phyloP scores from a whole-genome alignment of 768 basidiomycete species.

The Strobilomyces dryophilus region DNA sequence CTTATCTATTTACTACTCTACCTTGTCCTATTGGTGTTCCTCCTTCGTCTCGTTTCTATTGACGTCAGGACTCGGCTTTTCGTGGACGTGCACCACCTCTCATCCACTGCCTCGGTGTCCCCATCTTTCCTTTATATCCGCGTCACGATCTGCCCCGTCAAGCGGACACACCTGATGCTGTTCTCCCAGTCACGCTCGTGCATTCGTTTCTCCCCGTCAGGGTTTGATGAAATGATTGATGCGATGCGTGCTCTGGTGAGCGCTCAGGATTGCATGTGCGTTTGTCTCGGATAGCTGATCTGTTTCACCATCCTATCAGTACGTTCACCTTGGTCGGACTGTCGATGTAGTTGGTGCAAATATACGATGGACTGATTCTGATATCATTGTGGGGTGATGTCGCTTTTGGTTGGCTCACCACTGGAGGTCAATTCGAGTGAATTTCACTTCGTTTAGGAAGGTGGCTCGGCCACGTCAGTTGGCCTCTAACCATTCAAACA shows the following conservation, averaged over 20 bases:
- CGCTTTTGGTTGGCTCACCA: neutral
- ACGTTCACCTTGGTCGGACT: neutral
- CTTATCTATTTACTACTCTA: slow-evolving; percentile 28
- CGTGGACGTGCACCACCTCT: neutral
- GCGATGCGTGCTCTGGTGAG: slow-evolving; percentile 39
- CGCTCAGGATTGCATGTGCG: slow-evolving; percentile 30
- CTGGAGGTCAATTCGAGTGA: too few relatives aligned
- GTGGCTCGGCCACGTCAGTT: too few relatives aligned
- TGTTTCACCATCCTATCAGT: neutral
- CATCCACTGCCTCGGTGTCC: neutral
- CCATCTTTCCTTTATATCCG: neutral
- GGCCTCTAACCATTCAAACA: too few relatives aligned
- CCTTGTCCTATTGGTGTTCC: slow-evolving; percentile 20
- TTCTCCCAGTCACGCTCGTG: slow-evolving; percentile 16
- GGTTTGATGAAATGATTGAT: slow-evolving; percentile 43
- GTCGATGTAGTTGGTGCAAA: slow-evolving; percentile 14
- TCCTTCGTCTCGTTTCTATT: slow-evolving; percentile 10
- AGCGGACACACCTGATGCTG: slow-evolving; percentile 18
- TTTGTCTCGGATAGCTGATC: neutral
- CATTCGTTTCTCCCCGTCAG: slow-evolving; percentile 42
- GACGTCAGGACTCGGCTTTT: neutral
- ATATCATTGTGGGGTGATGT: neutral
- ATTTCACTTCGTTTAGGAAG: too few relatives aligned
- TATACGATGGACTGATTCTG: slow-evolving; percentile 8
- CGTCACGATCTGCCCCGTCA: slow-evolving; percentile 1